A percentile compares a stretch with the other conserved stretches of the same genome.
Evolutionary conservation across 2,329 filamentous ascomycete genomes (phyloP).

Genomic region (Neofusicoccum laricinum): DNA sequence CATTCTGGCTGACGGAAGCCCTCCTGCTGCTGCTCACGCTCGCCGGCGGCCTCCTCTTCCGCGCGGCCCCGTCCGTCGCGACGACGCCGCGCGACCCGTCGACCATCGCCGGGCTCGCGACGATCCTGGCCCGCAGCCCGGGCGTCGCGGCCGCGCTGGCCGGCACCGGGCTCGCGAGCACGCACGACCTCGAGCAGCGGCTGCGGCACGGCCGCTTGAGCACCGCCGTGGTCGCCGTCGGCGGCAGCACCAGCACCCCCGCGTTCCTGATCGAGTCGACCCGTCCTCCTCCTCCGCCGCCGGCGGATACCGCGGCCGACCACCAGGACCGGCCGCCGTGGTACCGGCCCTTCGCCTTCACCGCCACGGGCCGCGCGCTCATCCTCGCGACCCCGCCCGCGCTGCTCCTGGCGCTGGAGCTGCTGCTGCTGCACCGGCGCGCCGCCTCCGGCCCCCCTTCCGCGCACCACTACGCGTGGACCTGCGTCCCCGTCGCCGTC

Average conservation of each 20-base stretch:
- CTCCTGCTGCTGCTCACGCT: neutral
- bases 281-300: no score
- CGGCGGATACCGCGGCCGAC: no score
- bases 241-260: no score
- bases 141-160: neutral
- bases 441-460: neutral
- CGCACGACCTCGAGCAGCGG: neutral
- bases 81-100: neutral
- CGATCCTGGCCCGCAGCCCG: neutral
- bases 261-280: neutral
- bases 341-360: neutral
- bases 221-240: neutral
- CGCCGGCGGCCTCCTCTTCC: neutral
- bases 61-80: neutral
- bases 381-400: neutral
- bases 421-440: neutral
- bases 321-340: neutral
- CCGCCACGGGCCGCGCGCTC: no score
- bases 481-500: neutral
- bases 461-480: neutral
- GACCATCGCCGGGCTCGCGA: neutral
- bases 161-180: neutral
- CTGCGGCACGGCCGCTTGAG: neutral
- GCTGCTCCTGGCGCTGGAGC: neutral
- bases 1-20: neutral